Conservation (phyloP, 495 filamentous ascomycete genomes). For the Bryoglossum gracile region DNA sequence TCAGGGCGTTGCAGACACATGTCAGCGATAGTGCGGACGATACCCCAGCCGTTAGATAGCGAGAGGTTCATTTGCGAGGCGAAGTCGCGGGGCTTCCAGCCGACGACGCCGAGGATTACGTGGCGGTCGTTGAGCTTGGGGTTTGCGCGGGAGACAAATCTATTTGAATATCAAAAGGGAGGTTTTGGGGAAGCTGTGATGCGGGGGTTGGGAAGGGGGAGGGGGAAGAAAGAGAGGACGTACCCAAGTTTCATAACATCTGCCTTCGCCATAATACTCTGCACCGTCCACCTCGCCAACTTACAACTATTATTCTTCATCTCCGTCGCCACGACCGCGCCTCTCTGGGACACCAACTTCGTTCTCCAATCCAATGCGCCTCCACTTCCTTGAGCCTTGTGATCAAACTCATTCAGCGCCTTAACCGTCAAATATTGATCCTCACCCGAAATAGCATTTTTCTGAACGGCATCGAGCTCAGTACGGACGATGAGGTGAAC, state of each 20-base stretch:
- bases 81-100: constrained; percentile 96
- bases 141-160: constrained; percentile 88
- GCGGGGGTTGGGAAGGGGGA: no score
- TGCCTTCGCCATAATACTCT: constrained; percentile 90
- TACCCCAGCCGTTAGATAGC: constrained; percentile 96
- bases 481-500: constrained; percentile 88
- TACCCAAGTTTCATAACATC: constrained; percentile 97
- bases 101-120: constrained; percentile 89
- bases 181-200: no score
- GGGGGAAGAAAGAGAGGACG: constrained; percentile 22
- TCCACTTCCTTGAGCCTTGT: constrained; percentile 89
- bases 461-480: constrained; percentile 92
- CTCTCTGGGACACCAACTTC: constrained; percentile 86
- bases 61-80: constrained; percentile 97
- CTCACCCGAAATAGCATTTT: constrained; percentile 80
- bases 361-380: constrained; percentile 92
- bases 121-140: constrained; percentile 85
- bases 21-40: constrained; percentile 93
- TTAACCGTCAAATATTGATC: constrained; percentile 89
- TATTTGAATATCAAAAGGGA: constrained; percentile 28
- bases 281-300: constrained; percentile 92
- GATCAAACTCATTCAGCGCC: constrained; percentile 97
- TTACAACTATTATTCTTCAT: constrained; percentile 99
- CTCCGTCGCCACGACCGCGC: constrained; percentile 96
- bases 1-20: constrained; percentile 70